phyloP scores from a whole-genome alignment of 2,329 filamentous ascomycete genomes.

The Microcyclosporella mali region DNA sequence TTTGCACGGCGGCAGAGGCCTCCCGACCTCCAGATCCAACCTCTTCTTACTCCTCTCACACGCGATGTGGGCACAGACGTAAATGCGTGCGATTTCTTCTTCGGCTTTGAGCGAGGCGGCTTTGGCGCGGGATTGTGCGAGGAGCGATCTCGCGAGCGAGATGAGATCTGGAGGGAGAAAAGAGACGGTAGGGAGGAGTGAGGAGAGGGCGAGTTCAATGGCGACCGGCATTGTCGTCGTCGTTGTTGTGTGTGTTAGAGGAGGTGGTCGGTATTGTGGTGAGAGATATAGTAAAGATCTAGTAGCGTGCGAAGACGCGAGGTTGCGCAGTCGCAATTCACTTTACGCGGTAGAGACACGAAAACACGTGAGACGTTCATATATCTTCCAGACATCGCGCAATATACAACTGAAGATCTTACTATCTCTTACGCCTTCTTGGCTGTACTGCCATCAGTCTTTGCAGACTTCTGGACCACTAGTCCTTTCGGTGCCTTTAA shows the following conservation, averaged over 20 bases:
- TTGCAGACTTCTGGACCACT: constrained; percentile 15
- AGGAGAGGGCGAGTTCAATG: constrained; percentile 66
- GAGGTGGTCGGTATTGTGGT: not conserved
- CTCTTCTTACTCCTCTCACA: constrained; percentile 76
- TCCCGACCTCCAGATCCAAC: constrained; percentile 70
- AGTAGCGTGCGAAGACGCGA: too few relatives aligned
- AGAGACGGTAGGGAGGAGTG: constrained; percentile 66
- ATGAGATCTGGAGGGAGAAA: constrained; percentile 64
- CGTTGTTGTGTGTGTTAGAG: not conserved
- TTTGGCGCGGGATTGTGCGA: constrained; percentile 72
- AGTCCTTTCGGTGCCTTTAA: constrained; percentile 56
- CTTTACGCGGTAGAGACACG: constrained; percentile 2
- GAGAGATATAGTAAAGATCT: not conserved
- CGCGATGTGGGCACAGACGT: constrained; percentile 81
- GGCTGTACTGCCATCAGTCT: constrained; percentile 12
- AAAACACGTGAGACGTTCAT: not conserved
- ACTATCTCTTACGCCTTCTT: constrained; percentile 12
- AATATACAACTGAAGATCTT: constrained; percentile 1
- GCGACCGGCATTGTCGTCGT: constrained; percentile 75
- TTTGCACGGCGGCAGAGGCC: constrained; percentile 68
- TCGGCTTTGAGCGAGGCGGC: constrained; percentile 74
- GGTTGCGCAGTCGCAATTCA: constrained; percentile 3
- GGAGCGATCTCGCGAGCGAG: constrained; percentile 64
- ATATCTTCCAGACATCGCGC: not conserved
- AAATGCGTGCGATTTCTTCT: constrained; percentile 78